Base-by-base conservation (phyloP, 2,329 filamentous ascomycete species). In the Plectosphaerella sp. region DNA sequence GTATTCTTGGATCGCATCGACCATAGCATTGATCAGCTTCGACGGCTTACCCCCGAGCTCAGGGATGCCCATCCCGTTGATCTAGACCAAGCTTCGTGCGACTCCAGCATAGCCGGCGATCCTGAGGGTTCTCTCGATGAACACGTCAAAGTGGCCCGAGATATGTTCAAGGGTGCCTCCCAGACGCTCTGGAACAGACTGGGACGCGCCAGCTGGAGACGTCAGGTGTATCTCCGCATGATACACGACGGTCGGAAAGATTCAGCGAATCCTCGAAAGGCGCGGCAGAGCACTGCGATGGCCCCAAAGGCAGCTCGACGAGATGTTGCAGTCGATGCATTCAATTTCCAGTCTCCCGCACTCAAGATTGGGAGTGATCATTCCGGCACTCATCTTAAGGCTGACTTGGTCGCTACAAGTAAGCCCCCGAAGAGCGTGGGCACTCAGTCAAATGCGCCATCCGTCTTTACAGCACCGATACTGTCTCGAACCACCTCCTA, bases 311-410 rank as follows among this genome's bases (percentile, higher is more conserved):
- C 46, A n/a, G 45, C 41, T 2, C 39, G 50, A 25, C 37, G 41
- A 8, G 50, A 46, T 16, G 15, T 52, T 15, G 50, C 50, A 15
- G 46, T 52, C 4, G 50, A 52, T 18, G 50, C 46, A 9, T 46
- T 52, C 46, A 52, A 46, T 10, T 52, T 52, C 18, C 50, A 49
- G 39, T 46, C 42, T 14, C 50, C 50, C 25, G 50, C 39, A 14
- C 50, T 52, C 35, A 45, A 46, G 33, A 47, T 7, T 10, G 37
- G 28, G 1, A 49, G 50, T 15, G 47, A 49, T 22, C 18, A 28
- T 15, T 24, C 45, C 18, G n/a, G 15, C 14, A 22, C 22, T 22
- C 22, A 22, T 5, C 22, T 22, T 5, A 22, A 22, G 22, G 22
- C 22, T 22, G 22, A 22, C 22, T 22, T 22, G 22, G 5, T 22